A percentile compares a stretch with the other conserved stretches of the same genome.
Evolutionary conservation across 257 asterid species (phyloP).

Genomic region (Lantana camara): DNA sequence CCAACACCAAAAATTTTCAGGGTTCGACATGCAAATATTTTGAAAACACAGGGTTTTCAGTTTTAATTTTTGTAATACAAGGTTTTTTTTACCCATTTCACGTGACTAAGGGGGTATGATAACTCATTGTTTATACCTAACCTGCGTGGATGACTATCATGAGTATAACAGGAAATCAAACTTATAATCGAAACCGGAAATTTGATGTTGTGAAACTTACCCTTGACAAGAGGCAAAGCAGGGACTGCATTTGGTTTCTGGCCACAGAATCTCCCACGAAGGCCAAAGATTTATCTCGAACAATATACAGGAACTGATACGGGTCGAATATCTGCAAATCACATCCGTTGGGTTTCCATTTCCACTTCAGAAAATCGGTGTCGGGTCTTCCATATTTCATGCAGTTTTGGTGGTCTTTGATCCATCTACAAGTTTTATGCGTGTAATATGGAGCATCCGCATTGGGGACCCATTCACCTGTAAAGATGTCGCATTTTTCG

Average conservation of each 20-base stretch:
- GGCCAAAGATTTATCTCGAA: slow-evolving; percentile 61
- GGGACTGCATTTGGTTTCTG: slow-evolving; percentile 76
- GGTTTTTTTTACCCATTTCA: too few relatives aligned
- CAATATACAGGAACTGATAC: slow-evolving; percentile 53
- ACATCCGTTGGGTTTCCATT: slow-evolving; percentile 54
- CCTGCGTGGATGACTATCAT: too few relatives aligned
- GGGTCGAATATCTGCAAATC: slow-evolving; percentile 61
- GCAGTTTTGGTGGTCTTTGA: slow-evolving; percentile 58
- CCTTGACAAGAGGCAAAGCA: slow-evolving; percentile 70
- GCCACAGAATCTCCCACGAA: slow-evolving; percentile 80
- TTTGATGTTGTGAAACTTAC: slow-evolving; percentile 52
- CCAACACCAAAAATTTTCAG: too few relatives aligned
- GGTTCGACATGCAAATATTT: too few relatives aligned
- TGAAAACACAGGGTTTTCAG: too few relatives aligned
- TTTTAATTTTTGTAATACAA: too few relatives aligned
- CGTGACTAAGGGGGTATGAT: too few relatives aligned
- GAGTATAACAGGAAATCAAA: too few relatives aligned
- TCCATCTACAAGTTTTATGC: slow-evolving; percentile 45
- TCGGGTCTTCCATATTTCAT: slow-evolving; percentile 51
- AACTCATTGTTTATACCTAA: too few relatives aligned
- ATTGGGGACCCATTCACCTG: slow-evolving; percentile 66
- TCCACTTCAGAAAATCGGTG: slow-evolving; percentile 39
- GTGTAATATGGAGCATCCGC: slow-evolving; percentile 64
- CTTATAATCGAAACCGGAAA: too few relatives aligned
- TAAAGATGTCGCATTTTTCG: slow-evolving; percentile 42